Evolutionary conservation across 768 basidiomycete species (phyloP).

Genomic region (Kwoniella shandongensis): DNA sequence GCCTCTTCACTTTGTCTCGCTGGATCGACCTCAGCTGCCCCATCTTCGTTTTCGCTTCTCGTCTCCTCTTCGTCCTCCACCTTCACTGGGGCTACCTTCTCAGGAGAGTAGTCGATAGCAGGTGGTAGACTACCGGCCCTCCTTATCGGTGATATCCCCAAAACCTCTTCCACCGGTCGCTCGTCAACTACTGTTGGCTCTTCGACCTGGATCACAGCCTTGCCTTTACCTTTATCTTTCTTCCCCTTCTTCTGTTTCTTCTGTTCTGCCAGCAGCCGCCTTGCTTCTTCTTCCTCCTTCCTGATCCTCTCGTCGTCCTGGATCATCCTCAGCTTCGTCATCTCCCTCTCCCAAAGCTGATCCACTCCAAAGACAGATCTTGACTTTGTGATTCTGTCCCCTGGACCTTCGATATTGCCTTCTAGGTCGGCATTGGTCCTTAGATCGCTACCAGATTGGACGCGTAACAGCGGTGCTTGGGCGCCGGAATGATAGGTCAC

Average conservation of each 20-base stretch:
- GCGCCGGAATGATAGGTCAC: background rate
- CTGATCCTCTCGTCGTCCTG: slow-evolving; percentile 63
- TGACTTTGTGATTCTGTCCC: slow-evolving; percentile 55
- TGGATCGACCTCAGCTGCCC: background rate
- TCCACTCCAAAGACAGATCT: slow-evolving; percentile 92
- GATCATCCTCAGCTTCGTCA: slow-evolving; percentile 74
- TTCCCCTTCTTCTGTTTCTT: slow-evolving; percentile 49
- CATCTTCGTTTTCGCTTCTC: slow-evolving; percentile 33
- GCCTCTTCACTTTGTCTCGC: background rate
- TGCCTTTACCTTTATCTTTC: slow-evolving; percentile 30
- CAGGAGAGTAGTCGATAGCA: slow-evolving; percentile 18
- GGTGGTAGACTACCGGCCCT: slow-evolving; percentile 18
- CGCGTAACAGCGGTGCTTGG: slow-evolving; percentile 20
- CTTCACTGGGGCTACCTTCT: too few species aligned
- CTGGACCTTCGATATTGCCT: background rate
- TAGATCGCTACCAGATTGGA: slow-evolving; percentile 16
- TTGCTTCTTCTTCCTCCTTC: slow-evolving; percentile 58
- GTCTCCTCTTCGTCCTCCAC: slow-evolving; percentile 13
- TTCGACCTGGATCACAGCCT: slow-evolving; percentile 4
- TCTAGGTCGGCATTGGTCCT: background rate
- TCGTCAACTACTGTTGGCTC: background rate
- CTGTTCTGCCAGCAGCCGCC: slow-evolving; percentile 53
- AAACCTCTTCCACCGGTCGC: slow-evolving; percentile 3
- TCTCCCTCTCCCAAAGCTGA: slow-evolving; percentile 86
- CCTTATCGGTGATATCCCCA: slow-evolving; percentile 21